Evolutionary conservation across 768 basidiomycete genomes (phyloP), one percentile per base, ranked within the genome.

Genomic region (Amanita jacksonii): DNA sequence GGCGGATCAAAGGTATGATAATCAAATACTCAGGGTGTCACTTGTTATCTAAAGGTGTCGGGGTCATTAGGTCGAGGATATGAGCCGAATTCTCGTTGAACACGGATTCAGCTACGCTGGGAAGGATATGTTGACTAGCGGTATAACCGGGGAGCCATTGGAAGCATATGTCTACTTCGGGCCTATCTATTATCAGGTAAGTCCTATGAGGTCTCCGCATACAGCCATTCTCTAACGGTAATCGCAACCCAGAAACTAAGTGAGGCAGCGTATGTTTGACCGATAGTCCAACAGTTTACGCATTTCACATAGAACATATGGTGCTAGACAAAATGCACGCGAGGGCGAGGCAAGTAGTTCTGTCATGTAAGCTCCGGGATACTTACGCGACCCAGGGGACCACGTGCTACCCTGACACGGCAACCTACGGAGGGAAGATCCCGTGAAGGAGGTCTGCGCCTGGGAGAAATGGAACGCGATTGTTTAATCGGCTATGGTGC

Each of bases 311-410:
- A 86, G 81, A 93, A 69, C 93, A 94, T 67, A 98, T 98, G 94
- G 94, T 98, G 40, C 86, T 97, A 83, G 96, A 99, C 73, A 99
- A 99, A 72, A 99, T 99, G 96, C 96, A 99, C 55, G 96, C 96
- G 52, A 83, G 96, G 46, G 92, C 96, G 40, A 84, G 90, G 89
- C 83, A 61, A 54, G 72, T 55, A 40, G 49, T 33, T n/a, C n/a
- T n/a, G n/a, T n/a, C n/a, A n/a, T n/a, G n/a, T n/a, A n/a, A 25
- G 40, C 35, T 33, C 12, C 34, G 13, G 28, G 41, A 18, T 28
- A n/a, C 43, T 27, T 24, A 27, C 34, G 8, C 7, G 19, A 25
- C 8, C 23, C 60, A 92, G 89, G 56, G 94, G 96, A 12, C 96
- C 96, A 36, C 85, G 92, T 58, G 96, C 96, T 8, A 93, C 91